Percentiles rank a stretch among this genome's conserved stretches.
Conservation (phyloP, 805 yeast species). For the Sugiyamaella mastotermitis region DNA sequence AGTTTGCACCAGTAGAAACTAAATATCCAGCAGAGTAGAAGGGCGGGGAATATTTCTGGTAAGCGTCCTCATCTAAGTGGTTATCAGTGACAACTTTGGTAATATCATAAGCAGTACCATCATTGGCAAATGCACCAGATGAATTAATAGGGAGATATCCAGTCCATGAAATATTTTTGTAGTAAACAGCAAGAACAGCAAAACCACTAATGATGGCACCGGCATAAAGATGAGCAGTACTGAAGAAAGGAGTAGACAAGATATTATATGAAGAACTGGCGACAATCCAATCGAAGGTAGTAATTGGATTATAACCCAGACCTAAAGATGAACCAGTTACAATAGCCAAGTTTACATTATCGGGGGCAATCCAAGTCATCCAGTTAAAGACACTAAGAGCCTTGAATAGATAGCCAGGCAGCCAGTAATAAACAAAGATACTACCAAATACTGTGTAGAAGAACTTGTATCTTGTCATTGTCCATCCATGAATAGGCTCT, state of each 20-base stretch:
- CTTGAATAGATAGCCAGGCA: conserved; percentile 54
- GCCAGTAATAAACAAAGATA: conserved; percentile 47
- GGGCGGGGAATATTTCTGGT: conserved; percentile 49
- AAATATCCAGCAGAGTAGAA: conserved; percentile 51
- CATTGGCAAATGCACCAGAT: conserved; percentile 46
- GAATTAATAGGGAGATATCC: conserved; percentile 56
- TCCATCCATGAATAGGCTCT: conserved; percentile 44
- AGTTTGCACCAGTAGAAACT: conserved; percentile 47
- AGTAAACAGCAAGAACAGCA: conserved; percentile 39
- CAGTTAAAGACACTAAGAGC: conserved; percentile 53
- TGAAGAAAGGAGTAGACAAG: conserved; percentile 40
- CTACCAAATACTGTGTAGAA: conserved; percentile 34
- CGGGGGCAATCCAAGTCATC: conserved; percentile 54
- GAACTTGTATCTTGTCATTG: conserved; percentile 42
- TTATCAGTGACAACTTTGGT: conserved; percentile 38
- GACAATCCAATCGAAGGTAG: conserved; percentile 44
- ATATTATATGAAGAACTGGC: conserved; percentile 27
- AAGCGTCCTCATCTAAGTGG: conserved; percentile 38
- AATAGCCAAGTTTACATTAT: conserved; percentile 44
- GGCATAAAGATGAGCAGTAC: conserved; percentile 24
- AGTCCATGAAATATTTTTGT: conserved; percentile 42
- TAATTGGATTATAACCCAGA: conserved; percentile 41
- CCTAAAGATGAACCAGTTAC: conserved; percentile 48
- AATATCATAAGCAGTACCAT: conserved; percentile 45
- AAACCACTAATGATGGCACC: conserved; percentile 45